phyloP scores from a whole-genome alignment of 2,329 filamentous ascomycete species.

The Aspergillus versicolor region DNA sequence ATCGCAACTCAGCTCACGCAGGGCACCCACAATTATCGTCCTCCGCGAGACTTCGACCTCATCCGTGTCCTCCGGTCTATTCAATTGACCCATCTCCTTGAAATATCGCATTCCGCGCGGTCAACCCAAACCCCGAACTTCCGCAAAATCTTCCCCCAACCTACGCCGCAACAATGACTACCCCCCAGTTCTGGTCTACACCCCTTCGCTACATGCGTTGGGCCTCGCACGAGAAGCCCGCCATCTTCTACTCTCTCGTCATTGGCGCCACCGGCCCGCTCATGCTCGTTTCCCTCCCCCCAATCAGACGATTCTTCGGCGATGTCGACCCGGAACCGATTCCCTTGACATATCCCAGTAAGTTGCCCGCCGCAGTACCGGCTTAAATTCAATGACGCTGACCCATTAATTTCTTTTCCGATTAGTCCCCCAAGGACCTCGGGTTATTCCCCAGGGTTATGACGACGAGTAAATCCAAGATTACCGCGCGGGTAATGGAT shows the following conservation, averaged over 20 bases:
- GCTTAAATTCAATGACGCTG: background rate
- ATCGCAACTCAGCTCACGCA: constrained; percentile 7
- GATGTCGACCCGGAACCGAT: constrained; percentile 71
- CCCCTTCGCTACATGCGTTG: constrained; percentile 85
- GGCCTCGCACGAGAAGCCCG: constrained; percentile 83
- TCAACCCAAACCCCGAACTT: constrained; percentile 14
- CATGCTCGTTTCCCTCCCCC: constrained; percentile 68
- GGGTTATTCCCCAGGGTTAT: constrained; percentile 47
- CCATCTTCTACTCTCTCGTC: constrained; percentile 82
- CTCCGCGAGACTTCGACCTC: background rate
- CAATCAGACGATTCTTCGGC: constrained; percentile 69
- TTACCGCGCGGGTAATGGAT: constrained; percentile 1
- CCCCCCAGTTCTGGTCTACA: constrained; percentile 77
- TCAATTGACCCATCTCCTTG: constrained; percentile 9
- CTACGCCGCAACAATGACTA: constrained; percentile 42
- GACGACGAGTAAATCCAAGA: constrained; percentile 41
- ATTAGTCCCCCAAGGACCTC: constrained; percentile 47
- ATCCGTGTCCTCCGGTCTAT: background rate
- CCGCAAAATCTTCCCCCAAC: constrained; percentile 12
- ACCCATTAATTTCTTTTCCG: background rate
- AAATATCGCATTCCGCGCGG: background rate
- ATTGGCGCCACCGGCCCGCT: constrained; percentile 73
- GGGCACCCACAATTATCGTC: background rate
- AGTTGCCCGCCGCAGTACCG: constrained; percentile 37
- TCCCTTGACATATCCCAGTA: constrained; percentile 91